Conservation (phyloP, 805 yeast species). For the Zygoascus biomembranicola region DNA sequence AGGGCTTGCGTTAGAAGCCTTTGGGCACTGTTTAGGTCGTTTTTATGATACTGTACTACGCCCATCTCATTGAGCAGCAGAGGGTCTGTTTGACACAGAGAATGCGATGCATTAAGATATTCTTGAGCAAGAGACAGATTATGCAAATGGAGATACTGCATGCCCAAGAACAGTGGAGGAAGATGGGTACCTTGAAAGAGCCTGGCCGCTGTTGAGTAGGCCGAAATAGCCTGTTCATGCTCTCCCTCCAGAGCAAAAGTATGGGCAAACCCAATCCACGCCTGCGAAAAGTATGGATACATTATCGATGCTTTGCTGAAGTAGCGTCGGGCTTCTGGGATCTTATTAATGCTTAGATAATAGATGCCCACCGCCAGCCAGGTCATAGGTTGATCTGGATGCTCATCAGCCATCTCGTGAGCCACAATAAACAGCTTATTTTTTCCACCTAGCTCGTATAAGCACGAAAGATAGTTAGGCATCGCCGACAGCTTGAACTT, state of each 20-base stretch:
- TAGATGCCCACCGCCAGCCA: conserved; percentile 93
- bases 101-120: conserved; percentile 65
- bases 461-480: conserved; percentile 74
- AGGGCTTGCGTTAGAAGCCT: conserved; percentile 61
- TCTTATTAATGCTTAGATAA: conserved; percentile 64
- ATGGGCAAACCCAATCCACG: conserved; percentile 98
- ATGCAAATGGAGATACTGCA: conserved; percentile 90
- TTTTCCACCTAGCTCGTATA: conserved; percentile 76
- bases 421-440: conserved; percentile 74
- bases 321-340: conserved; percentile 75
- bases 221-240: conserved; percentile 96
- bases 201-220: conserved; percentile 91
- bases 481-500: conserved; percentile 61
- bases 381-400: conserved; percentile 73
- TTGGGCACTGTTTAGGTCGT: conserved; percentile 62
- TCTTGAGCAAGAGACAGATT: conserved; percentile 79
- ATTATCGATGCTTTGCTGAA: conserved; percentile 84
- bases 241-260: conserved; percentile 98
- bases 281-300: conserved; percentile 85
- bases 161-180: conserved; percentile 84
- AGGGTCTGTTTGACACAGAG: conserved; percentile 80
- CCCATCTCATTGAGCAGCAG: conserved; percentile 85
- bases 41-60: conserved; percentile 75
- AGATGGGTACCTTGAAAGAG: conserved; percentile 70
- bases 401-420: conserved; percentile 76